Conservation (phyloP, 2,329 filamentous ascomycete genomes). For the Phoma herbarum region DNA sequence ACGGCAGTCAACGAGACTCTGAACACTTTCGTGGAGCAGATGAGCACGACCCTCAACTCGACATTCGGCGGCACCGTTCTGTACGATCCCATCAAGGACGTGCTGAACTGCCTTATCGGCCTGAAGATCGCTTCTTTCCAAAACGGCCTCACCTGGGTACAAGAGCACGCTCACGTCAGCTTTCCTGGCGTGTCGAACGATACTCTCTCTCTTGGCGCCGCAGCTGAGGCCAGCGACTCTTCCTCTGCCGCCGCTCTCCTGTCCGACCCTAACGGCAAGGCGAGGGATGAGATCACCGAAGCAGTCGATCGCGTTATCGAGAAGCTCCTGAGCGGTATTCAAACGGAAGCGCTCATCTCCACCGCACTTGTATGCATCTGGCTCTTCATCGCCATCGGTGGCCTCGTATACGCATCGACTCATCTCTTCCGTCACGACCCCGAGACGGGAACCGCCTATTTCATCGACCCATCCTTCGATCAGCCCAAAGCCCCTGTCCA, state of each 20-base stretch:
- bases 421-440: slow-evolving; percentile 70
- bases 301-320: slow-evolving; percentile 75
- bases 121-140: slow-evolving; percentile 87
- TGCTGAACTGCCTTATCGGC: slow-evolving; percentile 86
- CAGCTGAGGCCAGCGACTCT: slow-evolving; percentile 60
- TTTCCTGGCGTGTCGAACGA: slow-evolving; percentile 82
- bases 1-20: slow-evolving; percentile 84
- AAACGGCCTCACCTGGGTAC: slow-evolving; percentile 91
- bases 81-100: slow-evolving; percentile 77
- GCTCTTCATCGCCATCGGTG: slow-evolving; percentile 78
- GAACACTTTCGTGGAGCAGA: slow-evolving; percentile 80
- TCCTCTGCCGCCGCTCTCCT: slow-evolving; percentile 75
- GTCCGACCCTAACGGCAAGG: slow-evolving; percentile 74
- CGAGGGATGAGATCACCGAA: slow-evolving; percentile 81
- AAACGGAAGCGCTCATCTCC: slow-evolving; percentile 82
- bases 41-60: slow-evolving; percentile 74
- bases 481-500: slow-evolving; percentile 28
- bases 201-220: slow-evolving; percentile 82
- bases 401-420: slow-evolving; percentile 71
- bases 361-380: slow-evolving; percentile 77
- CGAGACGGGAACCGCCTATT: slow-evolving; percentile 63
- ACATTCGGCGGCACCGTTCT: slow-evolving; percentile 87
- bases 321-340: slow-evolving; percentile 72
- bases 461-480: slow-evolving; percentile 41
- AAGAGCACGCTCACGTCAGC: slow-evolving; percentile 82